phyloP scores from a whole-genome alignment of 2,329 filamentous ascomycete species.

The Pezicula radicicola region DNA sequence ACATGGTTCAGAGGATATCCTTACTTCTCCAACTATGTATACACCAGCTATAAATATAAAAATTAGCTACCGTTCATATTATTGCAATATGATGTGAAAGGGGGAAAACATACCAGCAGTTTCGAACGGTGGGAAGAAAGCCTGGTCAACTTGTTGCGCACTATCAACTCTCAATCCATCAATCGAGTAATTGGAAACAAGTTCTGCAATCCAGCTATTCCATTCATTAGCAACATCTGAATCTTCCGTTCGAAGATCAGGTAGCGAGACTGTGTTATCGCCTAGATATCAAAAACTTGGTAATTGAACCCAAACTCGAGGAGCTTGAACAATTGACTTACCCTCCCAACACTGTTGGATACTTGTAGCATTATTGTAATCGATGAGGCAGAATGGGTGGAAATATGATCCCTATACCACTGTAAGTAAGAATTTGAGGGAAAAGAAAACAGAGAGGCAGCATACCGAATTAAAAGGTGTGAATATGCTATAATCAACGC shows the following conservation, averaged over 20 bases:
- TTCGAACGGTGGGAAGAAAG: slow-evolving; percentile 53
- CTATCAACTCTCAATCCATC: slow-evolving; percentile 51
- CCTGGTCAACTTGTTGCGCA: slow-evolving; percentile 41
- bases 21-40: slow-evolving; percentile 55
- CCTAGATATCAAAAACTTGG: slow-evolving; percentile 6
- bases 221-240: slow-evolving; percentile 15
- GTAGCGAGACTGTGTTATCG: slow-evolving; percentile 23
- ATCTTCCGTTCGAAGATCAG: slow-evolving; percentile 26
- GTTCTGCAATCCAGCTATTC: slow-evolving; percentile 20
- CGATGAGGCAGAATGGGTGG: slow-evolving; percentile 28
- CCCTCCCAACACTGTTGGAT: slow-evolving; percentile 4
- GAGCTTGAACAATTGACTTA: neutral
- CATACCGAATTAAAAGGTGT: slow-evolving; percentile 34
- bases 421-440: slow-evolving; percentile 10
- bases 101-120: slow-evolving; percentile 29
- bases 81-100: slow-evolving; percentile 23
- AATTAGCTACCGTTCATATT: too few relatives aligned
- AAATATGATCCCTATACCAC: slow-evolving; percentile 27
- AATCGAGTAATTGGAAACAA: slow-evolving; percentile 31
- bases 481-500: slow-evolving; percentile 34
- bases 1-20: too few relatives aligned
- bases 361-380: slow-evolving; percentile 33
- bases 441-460: slow-evolving; percentile 8
- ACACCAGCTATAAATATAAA: slow-evolving; percentile 43
- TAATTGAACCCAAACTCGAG: neutral